A percentile compares a stretch with the other conserved stretches of the same genome.
phyloP scores from a whole-genome alignment of 805 yeast species.

The Starmerella khaoyaiensis region DNA sequence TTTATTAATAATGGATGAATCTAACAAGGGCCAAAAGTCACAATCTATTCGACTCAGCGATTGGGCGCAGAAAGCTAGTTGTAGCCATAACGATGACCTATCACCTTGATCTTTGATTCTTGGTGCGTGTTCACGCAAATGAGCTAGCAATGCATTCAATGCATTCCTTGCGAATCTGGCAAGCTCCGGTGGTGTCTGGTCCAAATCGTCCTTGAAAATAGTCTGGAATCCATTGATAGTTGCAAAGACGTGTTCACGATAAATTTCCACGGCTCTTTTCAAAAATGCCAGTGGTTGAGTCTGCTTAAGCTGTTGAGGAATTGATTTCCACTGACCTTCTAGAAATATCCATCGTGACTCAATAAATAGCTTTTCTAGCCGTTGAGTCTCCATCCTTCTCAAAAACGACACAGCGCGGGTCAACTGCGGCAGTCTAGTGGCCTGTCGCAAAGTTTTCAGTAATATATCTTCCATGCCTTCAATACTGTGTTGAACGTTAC shows the following conservation, averaged over 20 bases:
- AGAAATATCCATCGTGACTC: conserved; percentile 28
- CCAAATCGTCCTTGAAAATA: conserved; percentile 36
- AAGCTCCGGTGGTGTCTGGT: neutral
- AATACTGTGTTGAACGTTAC: conserved; percentile 39
- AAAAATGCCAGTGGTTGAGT: conserved; percentile 48
- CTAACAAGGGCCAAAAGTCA: conserved; percentile 43
- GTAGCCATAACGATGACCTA: conserved; percentile 42
- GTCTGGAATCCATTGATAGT: conserved; percentile 55
- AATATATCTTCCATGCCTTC: conserved; percentile 58
- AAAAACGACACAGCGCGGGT: conserved; percentile 68
- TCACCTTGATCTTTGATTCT: conserved; percentile 24
- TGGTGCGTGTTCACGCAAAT: conserved; percentile 22
- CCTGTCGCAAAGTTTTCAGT: conserved; percentile 55
- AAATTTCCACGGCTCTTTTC: conserved; percentile 68
- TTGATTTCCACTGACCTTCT: conserved; percentile 14
- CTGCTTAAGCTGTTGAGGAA: conserved; percentile 39
- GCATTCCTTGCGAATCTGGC: conserved; percentile 23
- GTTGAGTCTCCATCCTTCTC: conserved; percentile 36
- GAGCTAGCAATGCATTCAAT: conserved; percentile 20
- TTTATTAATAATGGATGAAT: conserved; percentile 23
- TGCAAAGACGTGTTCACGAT: conserved; percentile 70
- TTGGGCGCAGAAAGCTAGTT: conserved; percentile 78
- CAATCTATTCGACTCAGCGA: conserved; percentile 60
- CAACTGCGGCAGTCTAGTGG: conserved; percentile 63
- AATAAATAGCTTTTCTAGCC: conserved; percentile 21